Conservation (phyloP, 176 grass and related monocot genomes). For the Luzula sylvatica region DNA sequence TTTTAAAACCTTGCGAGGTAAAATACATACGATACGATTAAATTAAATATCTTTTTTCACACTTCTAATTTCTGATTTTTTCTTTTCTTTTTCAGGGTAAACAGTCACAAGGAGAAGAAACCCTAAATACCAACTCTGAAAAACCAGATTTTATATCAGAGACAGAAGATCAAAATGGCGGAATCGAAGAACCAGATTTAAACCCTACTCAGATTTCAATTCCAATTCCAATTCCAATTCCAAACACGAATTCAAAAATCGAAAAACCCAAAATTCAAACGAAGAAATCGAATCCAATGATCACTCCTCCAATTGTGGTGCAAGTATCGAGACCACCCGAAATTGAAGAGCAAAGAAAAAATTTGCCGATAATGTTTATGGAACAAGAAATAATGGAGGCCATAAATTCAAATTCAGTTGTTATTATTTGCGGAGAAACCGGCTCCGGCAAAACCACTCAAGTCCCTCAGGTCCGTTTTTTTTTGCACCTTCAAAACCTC, state of each 20-base stretch:
- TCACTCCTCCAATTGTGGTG: constrained; percentile 57
- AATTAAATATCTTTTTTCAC: too few relatives aligned
- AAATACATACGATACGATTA: too few relatives aligned
- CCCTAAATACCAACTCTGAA: neutral
- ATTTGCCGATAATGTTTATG: constrained; percentile 99
- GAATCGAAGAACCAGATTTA: neutral
- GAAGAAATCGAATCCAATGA: constrained; percentile 4
- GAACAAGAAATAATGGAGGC: constrained; percentile 99
- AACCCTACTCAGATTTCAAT: neutral
- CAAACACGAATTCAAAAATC: constrained; percentile 2
- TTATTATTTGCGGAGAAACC: constrained; percentile 96
- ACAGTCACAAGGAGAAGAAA: constrained; percentile 14
- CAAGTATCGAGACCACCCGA: constrained; percentile 64
- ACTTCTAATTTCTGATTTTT: constrained; percentile 11
- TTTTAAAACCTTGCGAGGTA: constrained; percentile 2
- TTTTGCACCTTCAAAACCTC: constrained; percentile 13
- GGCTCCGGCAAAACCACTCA: constrained; percentile 98
- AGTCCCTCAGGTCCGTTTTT: constrained; percentile 81
- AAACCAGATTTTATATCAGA: constrained; percentile 7
- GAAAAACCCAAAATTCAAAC: neutral
- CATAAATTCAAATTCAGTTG: constrained; percentile 78
- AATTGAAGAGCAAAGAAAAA: constrained; percentile 67
- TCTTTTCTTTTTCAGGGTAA: constrained; percentile 33
- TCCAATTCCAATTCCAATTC: neutral
- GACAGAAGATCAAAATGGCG: neutral